A percentile compares a stretch with the other conserved stretches of the same genome.
Conservation (phyloP, 345 rosid genomes). For the Leavenworthia alabamica region DNA sequence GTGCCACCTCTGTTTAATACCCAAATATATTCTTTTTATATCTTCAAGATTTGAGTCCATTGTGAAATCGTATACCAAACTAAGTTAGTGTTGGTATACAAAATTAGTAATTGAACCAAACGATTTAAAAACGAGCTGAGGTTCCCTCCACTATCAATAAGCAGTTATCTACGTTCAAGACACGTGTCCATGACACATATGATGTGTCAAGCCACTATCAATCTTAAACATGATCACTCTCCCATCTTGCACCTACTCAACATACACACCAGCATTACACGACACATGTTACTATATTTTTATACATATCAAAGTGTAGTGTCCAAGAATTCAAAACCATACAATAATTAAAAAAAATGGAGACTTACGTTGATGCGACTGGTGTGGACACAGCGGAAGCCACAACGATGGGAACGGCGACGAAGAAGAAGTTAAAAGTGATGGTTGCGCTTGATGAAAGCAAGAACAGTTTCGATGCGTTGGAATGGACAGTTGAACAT, state of each 20-base stretch:
- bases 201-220: conserved; percentile 2
- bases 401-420: neutral
- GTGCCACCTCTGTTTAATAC: too few species aligned
- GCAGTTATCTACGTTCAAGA: neutral
- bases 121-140: neutral
- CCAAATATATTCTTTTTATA: too few species aligned
- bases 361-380: conserved; percentile 22
- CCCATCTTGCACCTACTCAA: conserved; percentile 17
- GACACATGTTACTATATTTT: neutral
- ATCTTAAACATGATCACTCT: conserved; percentile 3
- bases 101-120: neutral
- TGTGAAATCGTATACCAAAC: too few species aligned
- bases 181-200: neutral
- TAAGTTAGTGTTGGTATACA: neutral
- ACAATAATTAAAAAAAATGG: neutral
- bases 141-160: conserved; percentile 20
- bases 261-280: neutral
- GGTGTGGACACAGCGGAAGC: conserved; percentile 9
- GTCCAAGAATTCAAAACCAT: neutral
- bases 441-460: conserved; percentile 64
- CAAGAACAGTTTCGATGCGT: conserved; percentile 55
- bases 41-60: too few species aligned
- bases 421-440: conserved; percentile 28
- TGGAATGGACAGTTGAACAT: conserved; percentile 51
- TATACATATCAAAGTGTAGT: neutral